phyloP scores from a whole-genome alignment of 257 asterid species.

The Solanum bukasovii region DNA sequence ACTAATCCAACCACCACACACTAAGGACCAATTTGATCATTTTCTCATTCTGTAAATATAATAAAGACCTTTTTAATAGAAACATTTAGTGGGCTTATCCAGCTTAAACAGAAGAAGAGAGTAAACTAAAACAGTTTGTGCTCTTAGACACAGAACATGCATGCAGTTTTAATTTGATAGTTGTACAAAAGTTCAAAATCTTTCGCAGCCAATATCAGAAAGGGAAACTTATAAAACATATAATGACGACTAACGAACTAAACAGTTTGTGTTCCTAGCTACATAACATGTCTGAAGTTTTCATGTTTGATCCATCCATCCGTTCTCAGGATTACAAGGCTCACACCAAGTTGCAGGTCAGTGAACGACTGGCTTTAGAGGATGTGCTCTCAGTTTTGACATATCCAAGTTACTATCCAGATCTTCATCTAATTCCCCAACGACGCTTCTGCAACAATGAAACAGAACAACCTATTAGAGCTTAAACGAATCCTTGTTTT shows the following conservation, averaged over 20 bases:
- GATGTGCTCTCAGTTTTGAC: constrained; percentile 87
- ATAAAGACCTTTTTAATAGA: background rate
- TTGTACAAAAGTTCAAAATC: background rate
- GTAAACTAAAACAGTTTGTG: background rate
- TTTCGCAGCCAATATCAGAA: background rate
- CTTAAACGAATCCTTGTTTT: background rate
- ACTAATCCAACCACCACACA: background rate
- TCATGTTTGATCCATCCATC: background rate
- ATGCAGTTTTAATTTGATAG: background rate
- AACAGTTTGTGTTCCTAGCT: background rate
- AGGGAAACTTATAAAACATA: background rate
- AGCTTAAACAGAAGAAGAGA: background rate
- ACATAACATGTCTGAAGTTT: background rate
- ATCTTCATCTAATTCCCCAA: constrained; percentile 93
- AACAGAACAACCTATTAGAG: background rate
- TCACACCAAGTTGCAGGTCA: constrained; percentile 19
- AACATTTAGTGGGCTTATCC: background rate
- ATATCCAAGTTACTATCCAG: constrained; percentile 84
- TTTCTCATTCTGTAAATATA: background rate
- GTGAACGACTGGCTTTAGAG: constrained; percentile 87
- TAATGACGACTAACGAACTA: background rate
- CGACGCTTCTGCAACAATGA: constrained; percentile 55
- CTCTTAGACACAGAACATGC: background rate
- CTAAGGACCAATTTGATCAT: background rate
- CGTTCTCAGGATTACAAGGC: background rate